Evolutionary conservation across 164 flowering plant species (phyloP), one percentile per base, ranked within the genome.

Genomic region (Amborella trichopoda): DNA sequence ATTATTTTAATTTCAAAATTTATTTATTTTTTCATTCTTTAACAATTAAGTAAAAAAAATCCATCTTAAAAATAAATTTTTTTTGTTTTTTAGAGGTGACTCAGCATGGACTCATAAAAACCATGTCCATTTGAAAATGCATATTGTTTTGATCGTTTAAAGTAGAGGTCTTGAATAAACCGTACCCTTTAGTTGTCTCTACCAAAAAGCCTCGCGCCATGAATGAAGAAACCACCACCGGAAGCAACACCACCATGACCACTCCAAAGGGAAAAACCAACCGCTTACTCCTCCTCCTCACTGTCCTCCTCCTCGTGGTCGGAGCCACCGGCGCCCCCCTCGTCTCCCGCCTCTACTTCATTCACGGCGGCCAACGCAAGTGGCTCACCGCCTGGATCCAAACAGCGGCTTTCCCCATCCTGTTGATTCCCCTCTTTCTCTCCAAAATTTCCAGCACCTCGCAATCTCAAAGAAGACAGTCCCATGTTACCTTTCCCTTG

Each of bases 391-490:
- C 53, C 51, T 55, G 60, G 34, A 3, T 48, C 1, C 60, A 55
- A 25, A 55, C 53, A 1, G 53, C 60, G 19, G 60, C 53, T 0
- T 55, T 55, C 33, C 60, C 60, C 2, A 23, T 55, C n/a, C 40
- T 55, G 14, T 51, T 51, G 19, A 19, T 36, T 19, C 54, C 54
- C 6, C 39, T 38, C 6, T 16, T 34, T 5, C 0, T 44, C 13
- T 40, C 38, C 17, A 44, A 44, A 26, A 10, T 23, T 4, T 40
- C 36, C 28, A 19, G 24, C 16, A n/a, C n/a, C n/a, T n/a, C n/a
- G n/a, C 44, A 41, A 20, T 3, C 47, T 8, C 24, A 23, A 2
- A 33, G 40, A 3, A 3, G 12, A 14, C 19, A 34, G 3, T 59
- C 53, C 52, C 26, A 41, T 14, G 49, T 54, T 3, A 41, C 49